Conservation (phyloP, 768 basidiomycete species). For the Sistotremastrum suecicum region DNA sequence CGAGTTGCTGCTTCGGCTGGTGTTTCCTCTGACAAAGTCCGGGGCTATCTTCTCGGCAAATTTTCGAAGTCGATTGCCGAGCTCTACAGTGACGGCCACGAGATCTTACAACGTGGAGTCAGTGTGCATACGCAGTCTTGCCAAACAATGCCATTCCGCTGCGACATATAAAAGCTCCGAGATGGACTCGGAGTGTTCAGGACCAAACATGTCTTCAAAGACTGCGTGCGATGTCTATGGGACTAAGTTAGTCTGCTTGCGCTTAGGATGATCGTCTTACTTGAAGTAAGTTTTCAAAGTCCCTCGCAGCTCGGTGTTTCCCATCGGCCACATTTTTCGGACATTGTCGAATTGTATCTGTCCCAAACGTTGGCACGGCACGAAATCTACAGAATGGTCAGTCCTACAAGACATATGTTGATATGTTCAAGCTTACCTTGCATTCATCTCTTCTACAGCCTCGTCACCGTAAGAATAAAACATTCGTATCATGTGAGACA, state of each 20-base stretch:
- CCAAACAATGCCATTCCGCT: slow-evolving; percentile 2
- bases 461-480: slow-evolving; percentile 5
- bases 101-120: slow-evolving; percentile 8
- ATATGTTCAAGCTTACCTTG: slow-evolving; percentile 6
- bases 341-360: too few species aligned
- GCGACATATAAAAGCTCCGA: background rate
- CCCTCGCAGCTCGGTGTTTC: too few species aligned
- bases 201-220: too few species aligned
- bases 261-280: too few species aligned
- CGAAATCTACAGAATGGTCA: too few species aligned
- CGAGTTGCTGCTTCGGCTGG: slow-evolving; percentile 17
- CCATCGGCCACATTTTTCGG: too few species aligned
- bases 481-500: slow-evolving; percentile 14
- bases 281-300: too few species aligned
- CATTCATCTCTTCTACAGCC: slow-evolving; percentile 7
- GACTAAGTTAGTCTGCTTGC: too few species aligned
- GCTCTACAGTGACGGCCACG: slow-evolving; percentile 6
- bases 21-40: slow-evolving; percentile 16
- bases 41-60: slow-evolving; percentile 13
- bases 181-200: slow-evolving; percentile 9
- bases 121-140: slow-evolving; percentile 4
- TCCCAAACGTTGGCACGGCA: too few species aligned
- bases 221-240: too few species aligned
- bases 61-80: slow-evolving; percentile 9
- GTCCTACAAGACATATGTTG: too few species aligned